These are phyloP conservation scores for Aspergillus jensenii DNA, from an alignment of 2,329 filamentous ascomycete genomes.

Conservation along the genomic window DNA sequence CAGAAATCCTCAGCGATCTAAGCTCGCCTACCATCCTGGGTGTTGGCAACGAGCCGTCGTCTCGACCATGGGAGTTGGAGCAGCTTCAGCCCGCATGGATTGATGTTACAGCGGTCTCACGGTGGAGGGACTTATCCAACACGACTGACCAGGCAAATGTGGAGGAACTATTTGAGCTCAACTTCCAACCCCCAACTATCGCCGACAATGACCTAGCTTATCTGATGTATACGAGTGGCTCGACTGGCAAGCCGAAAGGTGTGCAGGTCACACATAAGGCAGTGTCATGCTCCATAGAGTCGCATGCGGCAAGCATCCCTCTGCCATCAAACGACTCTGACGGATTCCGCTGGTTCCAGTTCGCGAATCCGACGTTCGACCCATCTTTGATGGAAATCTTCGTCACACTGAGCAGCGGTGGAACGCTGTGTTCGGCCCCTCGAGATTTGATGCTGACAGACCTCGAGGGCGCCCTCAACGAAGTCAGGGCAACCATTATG, in stretches of 20 bases:
- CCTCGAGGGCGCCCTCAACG: slow-evolving; percentile 27
- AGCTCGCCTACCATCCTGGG: slow-evolving; percentile 27
- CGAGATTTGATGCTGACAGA: slow-evolving; percentile 29
- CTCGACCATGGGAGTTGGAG: slow-evolving; percentile 2
- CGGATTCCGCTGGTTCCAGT: slow-evolving; percentile 39
- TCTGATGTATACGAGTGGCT: slow-evolving; percentile 35
- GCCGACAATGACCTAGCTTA: slow-evolving; percentile 29
- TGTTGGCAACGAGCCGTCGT: slow-evolving; percentile 13
- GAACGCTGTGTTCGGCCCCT: slow-evolving; percentile 36
- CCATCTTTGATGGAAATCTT: slow-evolving; percentile 34
- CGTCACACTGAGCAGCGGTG: slow-evolving; percentile 29
- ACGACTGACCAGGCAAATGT: background rate
- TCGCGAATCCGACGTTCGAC: slow-evolving; percentile 37
- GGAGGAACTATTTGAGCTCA: no score
- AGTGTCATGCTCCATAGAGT: slow-evolving; percentile 31
- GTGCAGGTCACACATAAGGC: slow-evolving; percentile 33
- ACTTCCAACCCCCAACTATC: slow-evolving; percentile 10
- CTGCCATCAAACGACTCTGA: slow-evolving; percentile 18
- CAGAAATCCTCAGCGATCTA: slow-evolving; percentile 30
- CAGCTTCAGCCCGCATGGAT: slow-evolving; percentile 17
- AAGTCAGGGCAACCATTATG: slow-evolving; percentile 35
- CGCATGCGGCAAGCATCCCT: slow-evolving; percentile 27
- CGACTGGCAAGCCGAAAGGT: slow-evolving; percentile 36
- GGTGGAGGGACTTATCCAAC: slow-evolving; percentile 15
- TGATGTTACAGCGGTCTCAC: slow-evolving; percentile 22